Percentiles rank a stretch among this genome's conserved stretches.
phyloP scores from a whole-genome alignment of 1,139 yeast species.

The Hyphopichia burtonii region DNA sequence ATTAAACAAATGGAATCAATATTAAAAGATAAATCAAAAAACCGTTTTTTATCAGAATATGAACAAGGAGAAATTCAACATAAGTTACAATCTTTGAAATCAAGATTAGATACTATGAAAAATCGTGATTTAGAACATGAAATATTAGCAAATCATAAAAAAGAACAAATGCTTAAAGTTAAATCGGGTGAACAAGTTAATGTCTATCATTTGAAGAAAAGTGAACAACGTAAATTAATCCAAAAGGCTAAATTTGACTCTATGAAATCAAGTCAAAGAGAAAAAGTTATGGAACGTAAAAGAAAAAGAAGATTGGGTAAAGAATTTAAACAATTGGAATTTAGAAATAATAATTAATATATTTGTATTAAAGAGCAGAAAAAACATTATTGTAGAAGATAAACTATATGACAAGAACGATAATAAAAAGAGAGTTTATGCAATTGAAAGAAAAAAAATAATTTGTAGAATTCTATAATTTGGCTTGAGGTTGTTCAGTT shows the following conservation, averaged over 20 bases:
- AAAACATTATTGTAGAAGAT: no score
- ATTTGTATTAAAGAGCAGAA: no score
- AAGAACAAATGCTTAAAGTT: constrained; percentile 43
- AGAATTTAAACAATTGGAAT: constrained; percentile 81
- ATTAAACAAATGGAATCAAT: constrained; percentile 56
- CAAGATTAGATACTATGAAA: constrained; percentile 74
- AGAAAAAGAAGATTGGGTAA: constrained; percentile 91
- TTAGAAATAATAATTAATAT: constrained; percentile 17
- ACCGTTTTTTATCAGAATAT: constrained; percentile 36
- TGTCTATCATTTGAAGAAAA: constrained; percentile 68
- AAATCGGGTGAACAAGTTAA: constrained; percentile 49
- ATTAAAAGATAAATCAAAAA: constrained; percentile 55
- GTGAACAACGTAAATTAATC: constrained; percentile 80
- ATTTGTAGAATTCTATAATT: neutral
- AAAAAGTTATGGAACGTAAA: constrained; percentile 87
- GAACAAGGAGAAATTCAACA: constrained; percentile 58
- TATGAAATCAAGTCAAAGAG: constrained; percentile 82
- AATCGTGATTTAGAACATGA: constrained; percentile 73
- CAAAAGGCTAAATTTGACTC: constrained; percentile 85
- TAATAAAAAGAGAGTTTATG: neutral
- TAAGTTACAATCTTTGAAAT: constrained; percentile 59
- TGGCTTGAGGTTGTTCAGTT: constrained; percentile 1
- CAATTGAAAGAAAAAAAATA: neutral
- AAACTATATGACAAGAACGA: constrained; percentile 8
- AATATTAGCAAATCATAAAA: constrained; percentile 55